Conservation (phyloP, 2,329 filamentous ascomycete genomes). For the Aspergillus carbonarius region DNA sequence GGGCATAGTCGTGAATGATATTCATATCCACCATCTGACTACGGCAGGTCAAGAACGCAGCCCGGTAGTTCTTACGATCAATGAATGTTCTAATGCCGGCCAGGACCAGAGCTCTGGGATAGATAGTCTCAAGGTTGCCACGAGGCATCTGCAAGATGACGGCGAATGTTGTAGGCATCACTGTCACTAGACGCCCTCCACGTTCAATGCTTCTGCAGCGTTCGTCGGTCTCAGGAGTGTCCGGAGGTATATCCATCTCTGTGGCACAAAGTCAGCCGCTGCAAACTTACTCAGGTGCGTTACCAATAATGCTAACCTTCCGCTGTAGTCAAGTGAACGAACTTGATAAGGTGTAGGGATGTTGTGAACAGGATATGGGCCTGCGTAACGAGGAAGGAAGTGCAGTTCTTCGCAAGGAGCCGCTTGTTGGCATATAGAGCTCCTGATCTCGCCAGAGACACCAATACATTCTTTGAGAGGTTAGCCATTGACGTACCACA, state of each 20-base stretch:
- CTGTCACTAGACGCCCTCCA: constrained; percentile 80
- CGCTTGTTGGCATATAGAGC: constrained; percentile 74
- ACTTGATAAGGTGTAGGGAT: constrained; percentile 88
- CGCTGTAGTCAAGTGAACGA: constrained; percentile 72
- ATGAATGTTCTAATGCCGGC: constrained; percentile 83
- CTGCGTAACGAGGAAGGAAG: constrained; percentile 79
- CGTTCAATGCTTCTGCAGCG: constrained; percentile 89
- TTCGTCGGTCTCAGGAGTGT: constrained; percentile 90
- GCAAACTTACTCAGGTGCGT: constrained; percentile 12
- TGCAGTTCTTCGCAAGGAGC: constrained; percentile 79
- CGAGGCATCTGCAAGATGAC: constrained; percentile 92
- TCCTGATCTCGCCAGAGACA: constrained; percentile 73
- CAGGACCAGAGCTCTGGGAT: constrained; percentile 85
- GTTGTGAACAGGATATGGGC: constrained; percentile 90
- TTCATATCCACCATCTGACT: constrained; percentile 98
- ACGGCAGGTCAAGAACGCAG: constrained; percentile 83
- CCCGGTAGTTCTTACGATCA: constrained; percentile 74
- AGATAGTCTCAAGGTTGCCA: constrained; percentile 94
- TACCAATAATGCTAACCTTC: constrained; percentile 53
- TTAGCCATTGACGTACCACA: constrained; percentile 12
- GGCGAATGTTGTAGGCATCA: constrained; percentile 82
- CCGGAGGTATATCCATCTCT: constrained; percentile 79
- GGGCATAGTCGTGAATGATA: constrained; percentile 90
- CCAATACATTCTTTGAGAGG: constrained; percentile 44
- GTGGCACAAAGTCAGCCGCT: constrained; percentile 22